Percentiles rank a stretch among this genome's conserved stretches.
Conservation (phyloP, 2,329 filamentous ascomycete genomes). For the Botrytis hyacinthi region DNA sequence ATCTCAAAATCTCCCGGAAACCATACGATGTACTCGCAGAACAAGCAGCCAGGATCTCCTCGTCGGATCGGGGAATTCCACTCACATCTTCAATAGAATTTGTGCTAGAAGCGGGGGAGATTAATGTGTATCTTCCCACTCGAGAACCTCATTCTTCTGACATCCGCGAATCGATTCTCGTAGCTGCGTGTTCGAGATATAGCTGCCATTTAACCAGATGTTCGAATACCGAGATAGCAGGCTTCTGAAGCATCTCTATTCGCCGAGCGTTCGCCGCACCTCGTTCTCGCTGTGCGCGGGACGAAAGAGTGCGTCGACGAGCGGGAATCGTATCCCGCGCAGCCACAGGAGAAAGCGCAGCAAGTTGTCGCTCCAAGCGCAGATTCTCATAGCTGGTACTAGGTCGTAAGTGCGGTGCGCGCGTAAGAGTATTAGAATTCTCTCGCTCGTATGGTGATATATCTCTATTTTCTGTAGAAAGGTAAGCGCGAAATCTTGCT, state of each 20-base stretch:
- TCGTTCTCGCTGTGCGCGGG: background rate
- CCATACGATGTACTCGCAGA: background rate
- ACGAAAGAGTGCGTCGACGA: background rate
- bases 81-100: background rate
- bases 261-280: background rate
- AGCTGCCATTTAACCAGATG: background rate
- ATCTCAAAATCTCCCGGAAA: background rate
- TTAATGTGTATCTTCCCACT: background rate
- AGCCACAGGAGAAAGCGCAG: background rate
- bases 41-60: background rate
- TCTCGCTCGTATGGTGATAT: background rate
- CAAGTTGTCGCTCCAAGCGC: background rate
- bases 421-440: background rate
- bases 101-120: accelerated
- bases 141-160: background rate
- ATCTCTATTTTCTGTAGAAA: background rate
- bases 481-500: background rate
- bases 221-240: background rate
- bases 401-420: background rate
- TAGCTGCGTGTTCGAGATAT: background rate
- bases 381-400: background rate
- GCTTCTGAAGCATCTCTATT: accelerated
- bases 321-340: background rate
- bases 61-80: background rate
- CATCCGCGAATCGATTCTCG: background rate